These are phyloP conservation scores for Tylopilus sp. DNA, from an alignment of 1,284 basidiomycete species.

Conservation along the genomic window DNA sequence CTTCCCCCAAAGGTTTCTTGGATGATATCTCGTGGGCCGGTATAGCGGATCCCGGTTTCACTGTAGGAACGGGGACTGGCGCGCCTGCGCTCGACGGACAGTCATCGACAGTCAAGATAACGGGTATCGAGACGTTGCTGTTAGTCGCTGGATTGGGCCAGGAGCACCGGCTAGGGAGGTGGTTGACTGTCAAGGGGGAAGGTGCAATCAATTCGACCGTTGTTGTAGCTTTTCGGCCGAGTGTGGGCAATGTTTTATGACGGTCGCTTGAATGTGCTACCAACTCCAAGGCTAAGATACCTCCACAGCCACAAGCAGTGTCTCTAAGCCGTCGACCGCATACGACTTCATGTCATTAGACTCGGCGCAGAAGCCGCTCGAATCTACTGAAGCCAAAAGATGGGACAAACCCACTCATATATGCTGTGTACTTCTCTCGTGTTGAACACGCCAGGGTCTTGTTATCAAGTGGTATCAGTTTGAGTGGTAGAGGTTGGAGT, in stretches of 20 bases:
- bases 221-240: slow-evolving; percentile 54
- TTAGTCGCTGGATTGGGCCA: slow-evolving; percentile 84
- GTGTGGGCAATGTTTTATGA: slow-evolving; percentile 20
- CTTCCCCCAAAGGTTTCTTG: slow-evolving; percentile 60
- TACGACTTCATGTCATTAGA: no score
- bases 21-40: slow-evolving; percentile 31
- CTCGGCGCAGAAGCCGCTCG: no score
- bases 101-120: slow-evolving; percentile 25
- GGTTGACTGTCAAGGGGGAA: slow-evolving; percentile 77
- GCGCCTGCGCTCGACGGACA: slow-evolving; percentile 11
- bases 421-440: slow-evolving; percentile 8
- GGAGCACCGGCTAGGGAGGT: slow-evolving; percentile 89
- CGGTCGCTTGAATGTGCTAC: no score
- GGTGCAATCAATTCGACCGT: slow-evolving; percentile 77
- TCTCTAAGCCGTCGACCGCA: no score
- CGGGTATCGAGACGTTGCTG: slow-evolving; percentile 55
- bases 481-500: slow-evolving; percentile 2
- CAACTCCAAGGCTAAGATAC: no score
- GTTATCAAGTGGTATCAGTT: neutral
- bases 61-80: neutral
- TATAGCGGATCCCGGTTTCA: neutral
- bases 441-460: neutral
- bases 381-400: neutral
- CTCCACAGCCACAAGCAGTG: no score
- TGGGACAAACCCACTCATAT: slow-evolving; percentile 12